phyloP scores from a whole-genome alignment of 768 basidiomycete species.

The Lactarius akahatsu region DNA sequence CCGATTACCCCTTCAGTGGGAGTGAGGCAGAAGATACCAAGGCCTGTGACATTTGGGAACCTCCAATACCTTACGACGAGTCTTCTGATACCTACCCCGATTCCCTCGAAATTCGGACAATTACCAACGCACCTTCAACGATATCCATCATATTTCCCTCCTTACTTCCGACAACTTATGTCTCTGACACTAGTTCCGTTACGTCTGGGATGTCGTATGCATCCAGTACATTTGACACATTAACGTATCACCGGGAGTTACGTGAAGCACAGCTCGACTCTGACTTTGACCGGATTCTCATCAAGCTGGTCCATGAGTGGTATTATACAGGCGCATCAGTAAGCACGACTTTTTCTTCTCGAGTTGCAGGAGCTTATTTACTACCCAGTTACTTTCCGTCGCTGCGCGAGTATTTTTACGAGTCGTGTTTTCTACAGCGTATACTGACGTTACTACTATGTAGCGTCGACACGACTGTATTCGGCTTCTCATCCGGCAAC shows the following conservation, averaged over 20 bases:
- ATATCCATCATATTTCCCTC: conserved; percentile 27
- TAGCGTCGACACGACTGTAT: conserved; percentile 55
- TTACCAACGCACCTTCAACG: background rate
- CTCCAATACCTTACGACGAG: conserved; percentile 17
- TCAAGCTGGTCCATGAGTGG: conserved; percentile 59
- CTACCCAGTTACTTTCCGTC: conserved; percentile 54
- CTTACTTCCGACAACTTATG: conserved; percentile 18
- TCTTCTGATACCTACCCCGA: background rate
- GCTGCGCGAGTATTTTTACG: conserved; percentile 46
- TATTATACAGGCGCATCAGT: conserved; percentile 62
- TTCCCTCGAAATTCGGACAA: conserved; percentile 26
- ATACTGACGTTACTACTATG: conserved; percentile 9
- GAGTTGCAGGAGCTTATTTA: background rate
- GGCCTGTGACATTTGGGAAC: conserved; percentile 18
- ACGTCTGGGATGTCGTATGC: conserved; percentile 34
- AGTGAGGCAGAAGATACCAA: conserved; percentile 31
- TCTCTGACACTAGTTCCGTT: conserved; percentile 40
- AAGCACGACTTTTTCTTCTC: conserved; percentile 30
- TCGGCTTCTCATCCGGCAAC: conserved; percentile 53
- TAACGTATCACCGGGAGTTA: conserved; percentile 59
- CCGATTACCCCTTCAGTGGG: conserved; percentile 41
- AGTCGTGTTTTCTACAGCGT: background rate
- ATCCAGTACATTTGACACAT: conserved; percentile 46
- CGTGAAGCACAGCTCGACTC: conserved; percentile 46
- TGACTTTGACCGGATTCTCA: conserved; percentile 51